Evolutionary conservation across 2,329 filamentous ascomycete species (phyloP), one percentile per base, ranked within the genome.

Genomic region (Ceratocystis cubensis): DNA sequence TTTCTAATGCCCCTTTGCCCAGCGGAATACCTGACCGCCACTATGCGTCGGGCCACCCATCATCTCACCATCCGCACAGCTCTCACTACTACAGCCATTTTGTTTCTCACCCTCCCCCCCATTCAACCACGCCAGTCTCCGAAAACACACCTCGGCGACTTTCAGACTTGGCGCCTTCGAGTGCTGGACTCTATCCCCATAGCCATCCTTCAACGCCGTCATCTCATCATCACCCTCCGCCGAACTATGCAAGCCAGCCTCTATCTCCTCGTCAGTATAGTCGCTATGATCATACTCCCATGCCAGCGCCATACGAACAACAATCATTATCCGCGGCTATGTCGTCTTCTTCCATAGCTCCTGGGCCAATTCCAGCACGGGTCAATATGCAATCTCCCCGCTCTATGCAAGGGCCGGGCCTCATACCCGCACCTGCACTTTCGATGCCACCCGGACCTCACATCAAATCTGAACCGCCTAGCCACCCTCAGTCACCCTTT

Each of bases 401-500:
- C 7, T 59, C 53, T 5, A 59, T 59, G 28, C 53, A 59, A 33
- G 28, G 28, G n/a, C 53, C 25, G 33, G 53, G 53, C 7, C 28
- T 59, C n/a, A 33, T 59, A 30, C 6, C 53, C 5, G n/a, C 28
- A 33, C 28, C 53, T 59, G 17, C 28, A 33, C 13, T 17, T 7
- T 4, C 41, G 45, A 50, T 48, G 6, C 22, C n/a, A n/a, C 28
- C 53, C 17, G 62, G 48, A 1, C 30, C 56, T n/a, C 25, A 37
- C 7, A 20, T 65, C 2, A 59, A 46, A 6, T 33, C n/a, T 17
- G 50, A 67, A 15, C 50, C 63, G 15, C 33, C 53, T 4, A 62
- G 61, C 30, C 20, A 41, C 8, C 62, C 62, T 5, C 53, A 61
- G 8, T 68, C 66, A 5, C 66, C 66, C 73, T 96, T 96, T 73